Evolutionary conservation across 2,329 filamentous ascomycete species (phyloP).

Genomic region (Berkeleyomyces basicola): DNA sequence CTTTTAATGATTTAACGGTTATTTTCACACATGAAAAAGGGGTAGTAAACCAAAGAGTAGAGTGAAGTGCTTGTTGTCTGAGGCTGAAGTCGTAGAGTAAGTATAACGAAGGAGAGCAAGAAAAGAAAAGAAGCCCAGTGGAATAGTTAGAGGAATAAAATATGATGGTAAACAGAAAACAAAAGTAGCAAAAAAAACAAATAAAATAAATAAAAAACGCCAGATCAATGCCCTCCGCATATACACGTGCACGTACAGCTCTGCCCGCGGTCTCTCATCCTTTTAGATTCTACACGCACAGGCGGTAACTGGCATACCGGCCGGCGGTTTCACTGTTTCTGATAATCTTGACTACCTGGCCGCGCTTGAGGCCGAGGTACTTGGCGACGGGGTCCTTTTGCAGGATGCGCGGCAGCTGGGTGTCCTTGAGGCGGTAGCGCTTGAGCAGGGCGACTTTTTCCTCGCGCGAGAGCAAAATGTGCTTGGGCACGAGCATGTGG

Average conservation of each 20-base stretch:
- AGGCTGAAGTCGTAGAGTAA: too few relatives aligned
- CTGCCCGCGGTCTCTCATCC: not conserved
- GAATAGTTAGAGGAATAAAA: not conserved
- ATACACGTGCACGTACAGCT: not conserved
- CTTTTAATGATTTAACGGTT: not conserved
- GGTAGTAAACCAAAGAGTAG: too few relatives aligned
- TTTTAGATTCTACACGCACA: conserved; percentile 34
- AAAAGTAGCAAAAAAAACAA: conserved; percentile 2
- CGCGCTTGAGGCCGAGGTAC: conserved; percentile 77
- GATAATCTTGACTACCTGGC: conserved; percentile 97
- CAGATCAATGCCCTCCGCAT: conserved; percentile 6
- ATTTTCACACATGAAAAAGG: not conserved
- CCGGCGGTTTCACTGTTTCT: conserved; percentile 88
- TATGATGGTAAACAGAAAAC: conserved; percentile 2
- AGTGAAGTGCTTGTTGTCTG: too few relatives aligned
- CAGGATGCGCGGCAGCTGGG: conserved; percentile 83
- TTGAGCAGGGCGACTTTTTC: conserved; percentile 77
- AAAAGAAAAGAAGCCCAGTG: not conserved
- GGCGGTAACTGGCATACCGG: conserved; percentile 84
- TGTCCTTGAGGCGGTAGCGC: conserved; percentile 92
- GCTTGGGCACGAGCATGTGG: conserved; percentile 89
- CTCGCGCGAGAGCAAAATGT: conserved; percentile 74
- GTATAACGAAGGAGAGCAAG: not conserved
- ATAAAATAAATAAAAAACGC: conserved; percentile 11
- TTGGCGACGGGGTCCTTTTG: conserved; percentile 81